Percentiles rank a stretch among this genome's conserved stretches.
phyloP scores from a whole-genome alignment of 257 asterid genomes.

The Misopates orontium region DNA sequence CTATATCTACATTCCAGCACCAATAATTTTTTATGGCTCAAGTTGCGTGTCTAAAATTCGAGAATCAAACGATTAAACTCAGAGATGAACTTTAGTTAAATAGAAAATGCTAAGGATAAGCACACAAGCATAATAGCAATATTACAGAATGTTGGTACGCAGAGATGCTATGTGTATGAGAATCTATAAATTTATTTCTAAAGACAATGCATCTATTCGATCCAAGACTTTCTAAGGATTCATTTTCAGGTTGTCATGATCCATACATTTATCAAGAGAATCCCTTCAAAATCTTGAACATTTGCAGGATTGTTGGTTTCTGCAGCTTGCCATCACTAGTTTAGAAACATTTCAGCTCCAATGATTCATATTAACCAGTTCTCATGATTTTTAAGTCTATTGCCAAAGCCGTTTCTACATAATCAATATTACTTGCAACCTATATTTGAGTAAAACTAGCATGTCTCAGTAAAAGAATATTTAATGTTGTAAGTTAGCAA shows the following conservation, averaged over 20 bases:
- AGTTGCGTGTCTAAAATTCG: too few relatives aligned
- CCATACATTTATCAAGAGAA: background rate
- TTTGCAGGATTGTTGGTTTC: too few relatives aligned
- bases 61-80: background rate
- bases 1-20: background rate
- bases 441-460: background rate
- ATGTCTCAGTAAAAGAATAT: background rate
- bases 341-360: too few relatives aligned
- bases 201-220: background rate
- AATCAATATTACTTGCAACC: background rate
- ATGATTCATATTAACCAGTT: too few relatives aligned
- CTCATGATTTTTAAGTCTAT: background rate
- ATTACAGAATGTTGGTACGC: background rate
- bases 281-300: background rate
- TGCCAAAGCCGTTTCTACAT: background rate
- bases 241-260: background rate
- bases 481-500: background rate
- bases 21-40: too few relatives aligned
- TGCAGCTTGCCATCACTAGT: too few relatives aligned
- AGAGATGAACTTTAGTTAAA: background rate
- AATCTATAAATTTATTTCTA: background rate
- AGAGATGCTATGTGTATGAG: background rate
- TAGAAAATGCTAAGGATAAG: too few relatives aligned
- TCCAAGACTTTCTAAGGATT: background rate
- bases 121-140: too few relatives aligned